A percentile compares a stretch with the other conserved stretches of the same genome.
phyloP scores from a whole-genome alignment of 2,329 filamentous ascomycete species.

The Pseudogymnoascus sp. region DNA sequence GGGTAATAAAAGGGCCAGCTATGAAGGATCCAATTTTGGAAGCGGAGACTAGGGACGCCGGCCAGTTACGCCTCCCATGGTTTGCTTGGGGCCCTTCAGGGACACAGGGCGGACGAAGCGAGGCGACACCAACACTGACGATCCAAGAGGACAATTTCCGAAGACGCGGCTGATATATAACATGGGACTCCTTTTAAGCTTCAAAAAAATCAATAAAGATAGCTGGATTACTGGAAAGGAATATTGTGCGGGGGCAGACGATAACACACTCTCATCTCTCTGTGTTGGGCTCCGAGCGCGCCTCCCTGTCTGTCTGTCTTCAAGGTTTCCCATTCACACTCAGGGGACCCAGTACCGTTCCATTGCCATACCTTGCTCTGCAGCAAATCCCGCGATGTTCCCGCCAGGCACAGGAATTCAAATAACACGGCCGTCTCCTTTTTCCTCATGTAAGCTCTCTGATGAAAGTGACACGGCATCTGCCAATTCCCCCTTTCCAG shows the following conservation, averaged over 20 bases:
- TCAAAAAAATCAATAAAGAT: not conserved
- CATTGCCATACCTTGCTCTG: slow-evolving; percentile 3
- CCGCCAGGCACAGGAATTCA: slow-evolving; percentile 6
- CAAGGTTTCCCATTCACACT: not conserved
- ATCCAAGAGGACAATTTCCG: not conserved
- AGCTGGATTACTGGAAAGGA: not conserved
- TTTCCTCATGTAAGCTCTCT: not conserved
- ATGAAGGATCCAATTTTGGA: slow-evolving; percentile 3
- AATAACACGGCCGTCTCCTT: not conserved
- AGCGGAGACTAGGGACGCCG: not conserved
- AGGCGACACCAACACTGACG: not conserved
- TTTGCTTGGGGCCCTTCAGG: slow-evolving; percentile 1
- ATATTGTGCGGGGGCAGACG: not conserved
- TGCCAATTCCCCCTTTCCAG: slow-evolving; percentile 4
- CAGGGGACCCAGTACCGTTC: not conserved
- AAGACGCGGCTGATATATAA: not conserved
- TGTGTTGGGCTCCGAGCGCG: not conserved
- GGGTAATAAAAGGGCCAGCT: slow-evolving; percentile 6
- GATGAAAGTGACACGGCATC: not conserved
- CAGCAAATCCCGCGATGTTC: slow-evolving; percentile 1
- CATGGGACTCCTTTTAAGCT: not conserved
- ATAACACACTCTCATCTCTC: not conserved
- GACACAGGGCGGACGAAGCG: slow-evolving; percentile 3
- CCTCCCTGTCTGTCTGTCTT: not conserved
- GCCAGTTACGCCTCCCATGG: not conserved